Evolutionary conservation across 768 basidiomycete species (phyloP), one percentile per base, ranked within the genome.

Genomic region (Crassisporium funariophilum): DNA sequence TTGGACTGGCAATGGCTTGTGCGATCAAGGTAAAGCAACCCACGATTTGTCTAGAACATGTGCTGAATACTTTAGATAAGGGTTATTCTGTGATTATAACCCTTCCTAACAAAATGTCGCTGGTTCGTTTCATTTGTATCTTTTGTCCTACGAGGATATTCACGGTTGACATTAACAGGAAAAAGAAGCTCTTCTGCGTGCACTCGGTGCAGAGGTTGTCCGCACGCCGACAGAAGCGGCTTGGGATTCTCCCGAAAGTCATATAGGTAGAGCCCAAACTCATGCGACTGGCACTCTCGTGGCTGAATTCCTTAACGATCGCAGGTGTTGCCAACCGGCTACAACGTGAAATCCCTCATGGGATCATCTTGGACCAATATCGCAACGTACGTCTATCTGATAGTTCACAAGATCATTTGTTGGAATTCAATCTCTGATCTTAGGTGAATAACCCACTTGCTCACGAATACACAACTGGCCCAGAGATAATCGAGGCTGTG

Each of bases 71-170:
- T 76, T 67, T 68, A 83, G 81, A 81, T 82, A 84, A 91, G 91
- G 90, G 89, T 72, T 92, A 92, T 81, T 82, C 88, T 29, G 84
- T 91, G 50, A 88, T 93, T 60, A 92, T 92, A 67, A 87, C 86
- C 53, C 72, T 97, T 67, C 95, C 95, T 27, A 84, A 92, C 63
- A 98, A 98, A 74, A 98, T 98, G 95, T 93, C 91, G 4, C 66
- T 83, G 46, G 84, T 85, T 55, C 40, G 80, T 59, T 22, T 23
- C 15, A 33, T 29, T 20, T 21, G 29, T 41, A 16, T 20, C 13
- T 25, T 9, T 23, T 19, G 41, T 19, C n/a, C 16, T 17, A 24
- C 8, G 12, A 40, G 22, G 35, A 36, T 38, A 13, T 31, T 27
- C 4, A 47, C 31, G 31, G 25, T 25, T 35, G 39, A 20, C 29